These are phyloP conservation scores for Pythium myriotylum DNA, from an alignment of 352 stramenopile species.

Conservation along the genomic window DNA sequence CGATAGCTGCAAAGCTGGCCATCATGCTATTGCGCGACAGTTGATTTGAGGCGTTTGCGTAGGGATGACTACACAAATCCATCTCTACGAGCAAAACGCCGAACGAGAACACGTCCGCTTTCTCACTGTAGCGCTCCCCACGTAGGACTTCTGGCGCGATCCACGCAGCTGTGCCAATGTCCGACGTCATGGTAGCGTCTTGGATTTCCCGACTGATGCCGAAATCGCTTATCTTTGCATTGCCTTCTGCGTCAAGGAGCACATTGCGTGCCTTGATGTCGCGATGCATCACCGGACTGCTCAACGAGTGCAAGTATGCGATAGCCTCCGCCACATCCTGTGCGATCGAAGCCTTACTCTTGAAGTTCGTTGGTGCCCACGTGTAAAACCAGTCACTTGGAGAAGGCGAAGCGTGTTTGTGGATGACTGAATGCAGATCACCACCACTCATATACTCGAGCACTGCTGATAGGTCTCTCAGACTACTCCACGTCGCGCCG, in stretches of 20 bases:
- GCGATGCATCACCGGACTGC: slow-evolving; percentile 19
- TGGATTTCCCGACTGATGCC: slow-evolving; percentile 17
- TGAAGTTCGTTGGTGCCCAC: neutral
- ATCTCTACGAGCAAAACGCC: slow-evolving; percentile 31
- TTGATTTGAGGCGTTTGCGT: neutral
- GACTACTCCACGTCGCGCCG: slow-evolving; percentile 31
- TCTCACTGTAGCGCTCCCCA: slow-evolving; percentile 30
- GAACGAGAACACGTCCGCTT: slow-evolving; percentile 35
- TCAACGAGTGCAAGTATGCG: slow-evolving; percentile 23
- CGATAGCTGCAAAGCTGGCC: too few relatives aligned
- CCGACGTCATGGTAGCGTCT: slow-evolving; percentile 25
- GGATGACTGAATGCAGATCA: slow-evolving; percentile 5
- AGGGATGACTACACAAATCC: slow-evolving; percentile 2
- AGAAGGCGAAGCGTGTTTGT: too few relatives aligned
- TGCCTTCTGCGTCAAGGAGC: slow-evolving; percentile 10
- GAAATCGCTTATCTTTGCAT: slow-evolving; percentile 23
- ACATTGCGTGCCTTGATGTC: slow-evolving; percentile 24
- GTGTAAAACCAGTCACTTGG: too few relatives aligned
- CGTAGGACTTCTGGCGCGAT: slow-evolving; percentile 32
- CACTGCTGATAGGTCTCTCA: slow-evolving; percentile 29
- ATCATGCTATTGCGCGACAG: neutral
- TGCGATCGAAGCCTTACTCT: slow-evolving; percentile 8
- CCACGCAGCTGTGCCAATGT: slow-evolving; percentile 29
- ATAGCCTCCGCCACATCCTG: slow-evolving; percentile 18
- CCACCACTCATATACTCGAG: slow-evolving; percentile 32